Evolutionary conservation across 2,329 filamentous ascomycete genomes (phyloP).

Genomic region (Botrytis medusae): DNA sequence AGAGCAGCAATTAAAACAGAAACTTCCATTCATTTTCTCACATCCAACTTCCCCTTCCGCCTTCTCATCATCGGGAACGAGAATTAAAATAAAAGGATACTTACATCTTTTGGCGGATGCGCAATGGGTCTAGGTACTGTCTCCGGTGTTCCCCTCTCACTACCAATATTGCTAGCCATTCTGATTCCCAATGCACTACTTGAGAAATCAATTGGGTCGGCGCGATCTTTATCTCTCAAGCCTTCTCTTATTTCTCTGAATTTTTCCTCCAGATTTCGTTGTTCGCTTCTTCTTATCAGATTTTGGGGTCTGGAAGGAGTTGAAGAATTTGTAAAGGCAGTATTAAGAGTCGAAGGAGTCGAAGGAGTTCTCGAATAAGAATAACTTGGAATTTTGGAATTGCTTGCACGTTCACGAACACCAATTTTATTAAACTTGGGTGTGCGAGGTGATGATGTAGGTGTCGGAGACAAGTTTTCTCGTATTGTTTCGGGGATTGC

Average conservation of each 20-base stretch:
- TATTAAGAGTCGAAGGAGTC: background rate
- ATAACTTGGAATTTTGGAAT: background rate
- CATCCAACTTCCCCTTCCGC: background rate
- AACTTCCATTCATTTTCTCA: background rate
- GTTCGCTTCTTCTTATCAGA: background rate
- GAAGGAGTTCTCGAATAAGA: background rate
- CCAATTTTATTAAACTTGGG: conserved; percentile 4
- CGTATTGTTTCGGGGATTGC: conserved; percentile 5
- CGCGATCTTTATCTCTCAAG: background rate
- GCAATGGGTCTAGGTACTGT: conserved; percentile 9
- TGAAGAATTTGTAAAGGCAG: background rate
- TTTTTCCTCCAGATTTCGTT: background rate
- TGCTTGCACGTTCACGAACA: background rate
- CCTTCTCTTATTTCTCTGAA: conserved; percentile 13
- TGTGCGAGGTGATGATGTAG: conserved; percentile 1
- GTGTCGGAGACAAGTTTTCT: background rate
- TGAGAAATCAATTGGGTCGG: background rate
- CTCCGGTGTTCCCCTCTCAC: conserved; percentile 20
- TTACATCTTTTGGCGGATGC: conserved; percentile 20
- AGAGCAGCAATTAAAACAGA: background rate
- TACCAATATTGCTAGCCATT: background rate
- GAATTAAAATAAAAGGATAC: background rate
- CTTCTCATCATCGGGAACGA: background rate
- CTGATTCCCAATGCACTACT: background rate
- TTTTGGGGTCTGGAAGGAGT: background rate